phyloP scores from a whole-genome alignment of 805 yeast genomes.

The Yamadazyma endophytica region DNA sequence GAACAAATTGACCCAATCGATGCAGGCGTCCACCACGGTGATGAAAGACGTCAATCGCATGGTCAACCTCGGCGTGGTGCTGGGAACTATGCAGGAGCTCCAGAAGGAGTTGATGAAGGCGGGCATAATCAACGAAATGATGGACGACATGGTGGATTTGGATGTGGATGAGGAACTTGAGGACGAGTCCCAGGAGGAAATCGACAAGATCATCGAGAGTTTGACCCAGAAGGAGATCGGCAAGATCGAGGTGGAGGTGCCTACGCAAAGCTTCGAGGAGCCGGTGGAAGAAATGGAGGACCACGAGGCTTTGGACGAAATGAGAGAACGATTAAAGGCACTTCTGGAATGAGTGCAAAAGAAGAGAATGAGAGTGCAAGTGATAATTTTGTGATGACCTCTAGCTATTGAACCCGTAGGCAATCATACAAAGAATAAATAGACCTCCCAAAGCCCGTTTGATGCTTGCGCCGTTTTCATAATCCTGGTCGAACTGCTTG shows the following conservation, averaged over 20 bases:
- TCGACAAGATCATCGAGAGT: constrained; percentile 52
- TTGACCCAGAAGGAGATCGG: constrained; percentile 38
- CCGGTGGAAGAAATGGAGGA: constrained; percentile 38
- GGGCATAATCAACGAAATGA: constrained; percentile 91
- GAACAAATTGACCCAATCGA: constrained; percentile 75
- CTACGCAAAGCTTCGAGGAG: constrained; percentile 20
- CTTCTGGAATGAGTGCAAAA: constrained; percentile 44
- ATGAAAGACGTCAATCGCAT: constrained; percentile 87
- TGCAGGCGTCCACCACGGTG: constrained; percentile 71
- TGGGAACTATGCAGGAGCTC: constrained; percentile 77
- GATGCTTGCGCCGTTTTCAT: constrained; percentile 1
- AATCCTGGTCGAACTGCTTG: constrained; percentile 4
- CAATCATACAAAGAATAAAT: constrained; percentile 4
- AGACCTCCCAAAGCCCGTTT: constrained; percentile 1
- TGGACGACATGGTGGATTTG: constrained; percentile 79
- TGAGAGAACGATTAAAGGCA: constrained; percentile 87
- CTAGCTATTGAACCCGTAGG: not conserved
- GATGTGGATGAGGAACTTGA: constrained; percentile 62
- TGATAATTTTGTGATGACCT: not conserved
- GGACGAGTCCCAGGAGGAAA: constrained; percentile 62
- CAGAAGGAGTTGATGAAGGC: constrained; percentile 83
- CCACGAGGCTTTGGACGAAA: constrained; percentile 69
- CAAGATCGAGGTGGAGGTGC: constrained; percentile 30
- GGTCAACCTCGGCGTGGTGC: constrained; percentile 73
- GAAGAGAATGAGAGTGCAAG: not conserved